phyloP scores from a whole-genome alignment of 768 basidiomycete species.

The Kwoniella botswanensis region DNA sequence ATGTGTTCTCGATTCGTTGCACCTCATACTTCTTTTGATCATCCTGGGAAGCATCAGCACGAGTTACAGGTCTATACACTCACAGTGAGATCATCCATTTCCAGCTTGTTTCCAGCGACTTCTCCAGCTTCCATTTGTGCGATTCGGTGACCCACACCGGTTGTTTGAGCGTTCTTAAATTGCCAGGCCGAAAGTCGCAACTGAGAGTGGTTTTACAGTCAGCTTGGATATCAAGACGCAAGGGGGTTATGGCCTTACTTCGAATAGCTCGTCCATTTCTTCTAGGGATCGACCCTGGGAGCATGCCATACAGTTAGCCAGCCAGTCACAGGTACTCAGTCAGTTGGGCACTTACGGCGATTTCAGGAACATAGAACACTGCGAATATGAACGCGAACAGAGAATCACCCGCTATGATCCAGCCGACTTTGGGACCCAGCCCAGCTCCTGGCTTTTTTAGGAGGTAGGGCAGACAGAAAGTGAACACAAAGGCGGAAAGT shows the following conservation, averaged over 20 bases:
- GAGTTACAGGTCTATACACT: too few species aligned
- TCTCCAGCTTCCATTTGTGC: not conserved
- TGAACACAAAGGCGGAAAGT: constrained; percentile 11
- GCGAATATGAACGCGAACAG: constrained; percentile 13
- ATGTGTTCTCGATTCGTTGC: too few species aligned
- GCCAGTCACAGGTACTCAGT: not conserved
- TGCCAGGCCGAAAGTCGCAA: constrained; percentile 4
- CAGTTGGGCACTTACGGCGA: not conserved
- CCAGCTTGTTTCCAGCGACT: too few species aligned
- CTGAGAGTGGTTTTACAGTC: not conserved
- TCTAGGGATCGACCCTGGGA: constrained; percentile 9
- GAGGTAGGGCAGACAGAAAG: constrained; percentile 13
- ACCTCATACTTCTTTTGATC: too few species aligned
- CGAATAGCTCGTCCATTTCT: constrained; percentile 17
- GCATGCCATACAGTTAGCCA: not conserved
- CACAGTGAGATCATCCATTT: too few species aligned
- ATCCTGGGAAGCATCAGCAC: too few species aligned
- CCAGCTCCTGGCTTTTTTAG: constrained; percentile 9
- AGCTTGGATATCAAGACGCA: too few species aligned
- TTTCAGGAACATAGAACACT: constrained; percentile 18
- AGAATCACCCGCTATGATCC: constrained; percentile 17
- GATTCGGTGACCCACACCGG: constrained; percentile 3
- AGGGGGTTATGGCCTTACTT: too few species aligned
- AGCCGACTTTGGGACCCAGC: constrained; percentile 17
- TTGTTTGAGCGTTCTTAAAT: not conserved